Base-by-base conservation (phyloP, 2,329 filamentous ascomycete species). In the Alternaria rosae region DNA sequence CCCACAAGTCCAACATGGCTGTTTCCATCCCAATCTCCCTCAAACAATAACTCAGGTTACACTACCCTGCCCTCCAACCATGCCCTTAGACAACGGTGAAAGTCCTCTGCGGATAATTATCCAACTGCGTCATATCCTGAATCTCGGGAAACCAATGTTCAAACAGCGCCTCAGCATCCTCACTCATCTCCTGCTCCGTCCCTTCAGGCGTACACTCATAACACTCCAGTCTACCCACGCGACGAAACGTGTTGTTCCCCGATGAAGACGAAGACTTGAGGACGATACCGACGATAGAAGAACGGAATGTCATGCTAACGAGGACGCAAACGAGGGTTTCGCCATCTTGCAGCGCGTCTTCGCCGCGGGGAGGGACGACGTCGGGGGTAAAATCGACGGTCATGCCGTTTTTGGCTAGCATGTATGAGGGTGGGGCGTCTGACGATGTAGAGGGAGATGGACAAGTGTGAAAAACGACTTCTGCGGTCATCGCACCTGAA, bases 221-320 rank as follows among this genome's bases (percentile, higher is more conserved):
- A 62, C 75, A 78, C 57, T 79, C 76, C 28, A 79, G 71, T 17
- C 76, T 71, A 9, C 76, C 76, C 9, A 79, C 65, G n/a, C 76
- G 72, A 28, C 70, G 75, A 44, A 76, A 78, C 7, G 63, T 59
- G 25, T 72, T 69, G 13, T 61, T 68, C 3, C 58, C 66, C 3
- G 62, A 58, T 5, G 59, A 61, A n/a, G 59, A 30, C 48, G 59
- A 61, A n/a, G 59, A 30, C 48, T 76, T 75, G 28, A 79, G 66
- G 0, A 79, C 70, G 8, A 79, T 54, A 2, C 76, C 76, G 15
- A 77, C 70, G 41, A 79, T 75, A 1, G 76, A 78, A 2, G 74
- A 74, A 6, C 76, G 73, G 58, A 72, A 79, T 4, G 76, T 78
- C 76, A 79, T 79, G 70, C 75, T 75, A 8, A 77, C 68, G 12